Conservation (phyloP, 441 rosid genomes). For the Gossypium aridum region DNA sequence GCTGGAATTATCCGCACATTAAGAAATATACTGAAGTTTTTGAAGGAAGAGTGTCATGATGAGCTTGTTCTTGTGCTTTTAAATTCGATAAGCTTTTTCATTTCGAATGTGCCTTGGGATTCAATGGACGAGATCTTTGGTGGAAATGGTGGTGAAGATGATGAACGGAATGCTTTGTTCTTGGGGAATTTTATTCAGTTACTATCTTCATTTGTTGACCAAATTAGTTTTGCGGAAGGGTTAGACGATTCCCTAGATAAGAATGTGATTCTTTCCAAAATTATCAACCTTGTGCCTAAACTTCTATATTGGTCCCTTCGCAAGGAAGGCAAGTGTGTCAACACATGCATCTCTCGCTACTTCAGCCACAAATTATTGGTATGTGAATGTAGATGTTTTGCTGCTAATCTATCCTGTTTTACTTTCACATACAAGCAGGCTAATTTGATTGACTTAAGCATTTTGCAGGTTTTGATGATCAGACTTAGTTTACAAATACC, state of each 20-base stretch:
- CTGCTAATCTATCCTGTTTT: background rate
- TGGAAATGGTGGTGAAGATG: constrained; percentile 20
- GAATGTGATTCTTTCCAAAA: constrained; percentile 30
- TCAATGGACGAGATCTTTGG: constrained; percentile 28
- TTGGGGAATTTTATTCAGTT: constrained; percentile 65
- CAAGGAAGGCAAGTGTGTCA: constrained; percentile 27
- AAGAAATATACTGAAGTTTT: constrained; percentile 50
- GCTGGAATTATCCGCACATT: constrained; percentile 45
- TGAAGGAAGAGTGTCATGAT: constrained; percentile 51
- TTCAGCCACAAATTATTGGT: constrained; percentile 84
- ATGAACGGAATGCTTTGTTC: constrained; percentile 32
- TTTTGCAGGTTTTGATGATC: constrained; percentile 71
- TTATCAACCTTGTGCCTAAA: constrained; percentile 45
- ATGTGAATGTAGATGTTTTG: constrained; percentile 15
- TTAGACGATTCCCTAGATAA: constrained; percentile 24
- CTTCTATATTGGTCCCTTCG: constrained; percentile 58
- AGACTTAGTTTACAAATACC: constrained; percentile 54
- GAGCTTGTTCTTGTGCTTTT: constrained; percentile 36
- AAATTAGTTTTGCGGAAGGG: constrained; percentile 24
- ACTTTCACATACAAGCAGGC: background rate
- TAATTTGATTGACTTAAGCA: constrained; percentile 1
- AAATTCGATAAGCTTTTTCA: constrained; percentile 36
- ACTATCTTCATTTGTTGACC: constrained; percentile 65
- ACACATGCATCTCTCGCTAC: constrained; percentile 39
- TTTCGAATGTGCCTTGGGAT: constrained; percentile 50